These are phyloP conservation scores for Scutellaria baicalensis DNA, from an alignment of 257 asterid genomes.

Conservation along the genomic window DNA sequence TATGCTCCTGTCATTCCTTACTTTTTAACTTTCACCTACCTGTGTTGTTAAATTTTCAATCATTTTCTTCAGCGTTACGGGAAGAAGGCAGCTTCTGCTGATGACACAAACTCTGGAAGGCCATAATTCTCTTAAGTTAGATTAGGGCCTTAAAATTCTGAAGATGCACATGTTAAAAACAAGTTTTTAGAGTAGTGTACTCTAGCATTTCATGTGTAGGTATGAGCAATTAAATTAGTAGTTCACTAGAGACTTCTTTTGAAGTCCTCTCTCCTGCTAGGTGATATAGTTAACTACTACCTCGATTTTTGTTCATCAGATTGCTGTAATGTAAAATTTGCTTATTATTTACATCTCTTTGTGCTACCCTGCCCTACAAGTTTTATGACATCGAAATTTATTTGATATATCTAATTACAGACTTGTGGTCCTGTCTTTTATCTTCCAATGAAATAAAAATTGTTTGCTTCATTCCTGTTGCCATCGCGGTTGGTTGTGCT, in stretches of 20 bases:
- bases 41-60: not conserved
- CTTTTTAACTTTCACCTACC: not conserved
- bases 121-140: slow-evolving; percentile 43
- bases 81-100: slow-evolving; percentile 58
- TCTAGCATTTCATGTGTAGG: slow-evolving; percentile 20
- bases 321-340: not conserved
- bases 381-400: not conserved
- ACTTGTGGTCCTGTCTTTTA: slow-evolving; percentile 10
- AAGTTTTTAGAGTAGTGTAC: slow-evolving; percentile 20
- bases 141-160: slow-evolving; percentile 22
- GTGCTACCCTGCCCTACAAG: slow-evolving; percentile 13
- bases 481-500: slow-evolving; percentile 21
- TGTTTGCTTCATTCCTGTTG: slow-evolving; percentile 10
- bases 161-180: slow-evolving; percentile 21
- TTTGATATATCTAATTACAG: not conserved
- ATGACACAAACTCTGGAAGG: slow-evolving; percentile 45
- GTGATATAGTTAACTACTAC: not conserved
- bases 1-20: not conserved
- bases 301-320: slow-evolving; percentile 1
- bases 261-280: slow-evolving; percentile 10
- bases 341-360: slow-evolving; percentile 6
- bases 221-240: slow-evolving; percentile 8
- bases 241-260: slow-evolving; percentile 14
- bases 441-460: not conserved
- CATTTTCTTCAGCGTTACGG: slow-evolving; percentile 66